Percentiles rank a stretch among this genome's conserved stretches.
These are phyloP conservation scores for Geosmithia morbida DNA, from an alignment of 2,329 filamentous ascomycete genomes.

Conservation along the genomic window DNA sequence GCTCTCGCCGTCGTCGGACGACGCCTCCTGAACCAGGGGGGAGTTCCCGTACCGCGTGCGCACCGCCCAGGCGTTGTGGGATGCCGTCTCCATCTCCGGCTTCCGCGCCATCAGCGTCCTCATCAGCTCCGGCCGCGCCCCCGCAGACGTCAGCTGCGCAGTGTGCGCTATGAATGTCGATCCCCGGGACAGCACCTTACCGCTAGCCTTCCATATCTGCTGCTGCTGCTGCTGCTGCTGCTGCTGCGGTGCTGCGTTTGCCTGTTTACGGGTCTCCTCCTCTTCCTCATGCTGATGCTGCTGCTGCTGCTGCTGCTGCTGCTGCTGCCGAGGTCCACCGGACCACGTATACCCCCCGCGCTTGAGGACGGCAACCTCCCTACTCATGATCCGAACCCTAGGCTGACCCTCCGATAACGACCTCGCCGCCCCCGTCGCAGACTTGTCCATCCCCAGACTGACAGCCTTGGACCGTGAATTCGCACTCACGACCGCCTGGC, in stretches of 20 bases:
- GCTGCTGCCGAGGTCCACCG: constrained; percentile 4
- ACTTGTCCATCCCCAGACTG: constrained; percentile 56
- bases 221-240: constrained; percentile 7
- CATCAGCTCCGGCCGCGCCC: constrained; percentile 26
- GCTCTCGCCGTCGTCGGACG: constrained; percentile 46
- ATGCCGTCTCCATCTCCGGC: constrained; percentile 35
- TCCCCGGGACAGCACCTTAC: constrained; percentile 32
- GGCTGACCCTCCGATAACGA: constrained; percentile 65
- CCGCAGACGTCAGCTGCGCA: constrained; percentile 18
- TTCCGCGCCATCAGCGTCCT: constrained; percentile 31
- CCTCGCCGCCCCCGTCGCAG: constrained; percentile 40
- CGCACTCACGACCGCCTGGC: constrained; percentile 69
- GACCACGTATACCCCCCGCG: constrained; percentile 52
- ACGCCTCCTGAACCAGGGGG: constrained; percentile 30
- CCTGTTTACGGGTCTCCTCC: constrained; percentile 38
- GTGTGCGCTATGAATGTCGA: constrained; percentile 46
- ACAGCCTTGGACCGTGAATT: constrained; percentile 68
- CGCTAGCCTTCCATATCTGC: constrained; percentile 34
- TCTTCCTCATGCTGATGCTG: constrained; percentile 9
- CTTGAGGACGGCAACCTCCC: constrained; percentile 62
- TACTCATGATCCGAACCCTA: constrained; percentile 54
- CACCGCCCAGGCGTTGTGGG: constrained; percentile 42
- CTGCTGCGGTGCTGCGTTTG: too few species aligned
- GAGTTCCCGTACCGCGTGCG: constrained; percentile 20
- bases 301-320: constrained; percentile 4